Conservation (phyloP, 2,329 filamentous ascomycete species). For the Botrytis hyacinthi region DNA sequence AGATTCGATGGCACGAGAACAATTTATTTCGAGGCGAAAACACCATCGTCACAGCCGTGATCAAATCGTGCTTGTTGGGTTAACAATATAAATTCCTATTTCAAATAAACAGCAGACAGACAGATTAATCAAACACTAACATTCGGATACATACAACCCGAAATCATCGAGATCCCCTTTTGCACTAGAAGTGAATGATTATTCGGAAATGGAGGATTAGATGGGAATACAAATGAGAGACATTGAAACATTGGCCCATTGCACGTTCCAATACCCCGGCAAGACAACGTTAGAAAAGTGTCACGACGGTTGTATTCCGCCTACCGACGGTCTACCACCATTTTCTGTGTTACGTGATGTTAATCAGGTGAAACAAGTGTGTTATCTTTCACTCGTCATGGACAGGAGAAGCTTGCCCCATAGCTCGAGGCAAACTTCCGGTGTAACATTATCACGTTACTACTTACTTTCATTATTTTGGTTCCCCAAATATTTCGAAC, state of each 20-base stretch:
- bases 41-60: neutral
- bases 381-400: neutral
- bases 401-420: neutral
- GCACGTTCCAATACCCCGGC: slow-evolving; percentile 3
- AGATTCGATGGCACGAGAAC: neutral
- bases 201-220: neutral
- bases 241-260: slow-evolving; percentile 1
- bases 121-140: neutral
- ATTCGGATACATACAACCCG: neutral
- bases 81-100: neutral
- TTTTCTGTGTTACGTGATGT: slow-evolving; percentile 3
- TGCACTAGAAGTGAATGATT: neutral
- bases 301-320: neutral
- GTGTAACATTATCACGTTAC: neutral
- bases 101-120: neutral
- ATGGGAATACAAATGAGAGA: slow-evolving; percentile 1
- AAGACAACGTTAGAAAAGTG: neutral
- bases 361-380: neutral
- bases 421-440: neutral
- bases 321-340: neutral
- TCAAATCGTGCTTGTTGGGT: neutral
- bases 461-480: neutral
- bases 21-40: neutral
- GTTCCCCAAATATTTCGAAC: neutral
- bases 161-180: neutral